Evolutionary conservation across 495 filamentous ascomycete genomes (phyloP).

Genomic region (Corynascus novoguineensis): DNA sequence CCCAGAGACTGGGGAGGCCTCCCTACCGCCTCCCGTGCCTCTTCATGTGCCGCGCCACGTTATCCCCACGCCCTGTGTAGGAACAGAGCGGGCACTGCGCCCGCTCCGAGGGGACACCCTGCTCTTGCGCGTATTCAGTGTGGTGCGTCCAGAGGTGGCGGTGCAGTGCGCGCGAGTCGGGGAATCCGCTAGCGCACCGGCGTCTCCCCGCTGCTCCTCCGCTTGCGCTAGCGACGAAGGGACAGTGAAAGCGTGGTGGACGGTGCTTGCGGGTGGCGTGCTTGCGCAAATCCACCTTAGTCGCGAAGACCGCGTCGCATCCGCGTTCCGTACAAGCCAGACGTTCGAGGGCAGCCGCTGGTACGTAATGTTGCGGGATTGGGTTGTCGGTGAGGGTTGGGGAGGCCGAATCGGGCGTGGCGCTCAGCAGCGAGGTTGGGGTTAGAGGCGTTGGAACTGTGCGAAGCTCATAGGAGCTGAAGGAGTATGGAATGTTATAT

Average conservation of each 20-base stretch:
- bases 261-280: constrained; percentile 19
- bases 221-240: too few relatives aligned
- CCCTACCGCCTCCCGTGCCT: constrained; percentile 4
- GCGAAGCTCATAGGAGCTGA: background rate
- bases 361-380: too few relatives aligned
- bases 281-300: too few relatives aligned
- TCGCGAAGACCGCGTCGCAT: too few relatives aligned
- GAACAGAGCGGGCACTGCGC: constrained; percentile 16
- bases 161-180: constrained; percentile 21
- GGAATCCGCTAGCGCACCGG: constrained; percentile 18
- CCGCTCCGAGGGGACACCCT: constrained; percentile 14
- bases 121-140: constrained; percentile 12
- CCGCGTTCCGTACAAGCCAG: too few relatives aligned
- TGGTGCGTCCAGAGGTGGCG: constrained; percentile 25
- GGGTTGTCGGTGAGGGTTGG: too few relatives aligned
- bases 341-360: too few relatives aligned
- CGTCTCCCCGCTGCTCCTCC: too few relatives aligned
- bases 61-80: constrained; percentile 20
- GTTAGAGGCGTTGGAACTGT: background rate
- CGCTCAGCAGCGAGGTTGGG: background rate
- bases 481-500: background rate
- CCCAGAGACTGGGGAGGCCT: too few relatives aligned
- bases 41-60: constrained; percentile 19
- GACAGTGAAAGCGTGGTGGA: constrained; percentile 18
- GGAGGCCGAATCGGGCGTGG: too few relatives aligned